phyloP scores from a whole-genome alignment of 768 basidiomycete species.

The Lactarius deliciosus region DNA sequence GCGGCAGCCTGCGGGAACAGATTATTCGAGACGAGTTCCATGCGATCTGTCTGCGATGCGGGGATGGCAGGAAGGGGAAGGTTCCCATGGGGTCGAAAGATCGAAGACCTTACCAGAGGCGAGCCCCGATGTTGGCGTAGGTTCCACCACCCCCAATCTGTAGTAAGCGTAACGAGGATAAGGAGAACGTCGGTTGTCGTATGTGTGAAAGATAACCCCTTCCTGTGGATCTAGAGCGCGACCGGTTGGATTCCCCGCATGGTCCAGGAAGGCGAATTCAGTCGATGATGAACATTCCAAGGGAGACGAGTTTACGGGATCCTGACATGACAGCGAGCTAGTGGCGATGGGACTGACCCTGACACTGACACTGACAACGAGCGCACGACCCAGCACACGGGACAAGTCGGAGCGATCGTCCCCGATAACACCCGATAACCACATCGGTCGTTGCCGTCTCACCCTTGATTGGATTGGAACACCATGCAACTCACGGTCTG shows the following conservation, averaged over 20 bases:
- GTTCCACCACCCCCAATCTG: conserved; percentile 91
- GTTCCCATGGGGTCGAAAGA: background rate
- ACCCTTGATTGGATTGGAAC: background rate
- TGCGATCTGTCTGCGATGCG: conserved; percentile 2
- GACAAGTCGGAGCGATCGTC: background rate
- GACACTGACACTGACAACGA: background rate
- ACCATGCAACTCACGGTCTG: conserved; percentile 20
- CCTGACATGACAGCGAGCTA: conserved; percentile 10
- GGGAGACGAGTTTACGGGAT: conserved; percentile 50
- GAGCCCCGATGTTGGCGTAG: conserved; percentile 75
- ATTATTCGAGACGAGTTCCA: background rate
- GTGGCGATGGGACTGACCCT: background rate
- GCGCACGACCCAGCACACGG: background rate
- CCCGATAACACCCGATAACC: background rate
- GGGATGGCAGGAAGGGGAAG: background rate
- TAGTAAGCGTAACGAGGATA: background rate
- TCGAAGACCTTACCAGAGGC: conserved; percentile 60
- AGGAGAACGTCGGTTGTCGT: background rate
- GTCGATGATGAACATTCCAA: conserved; percentile 94
- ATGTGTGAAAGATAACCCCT: conserved; percentile 42
- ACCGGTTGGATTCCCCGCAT: conserved; percentile 52
- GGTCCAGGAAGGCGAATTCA: conserved; percentile 63
- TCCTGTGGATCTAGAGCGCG: conserved; percentile 43
- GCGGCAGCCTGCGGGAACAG: conserved; percentile 54
- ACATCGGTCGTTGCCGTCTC: conserved; percentile 6